Conservation (phyloP, 495 filamentous ascomycete genomes). For the Pseudoneurospora amorphoporcata region DNA sequence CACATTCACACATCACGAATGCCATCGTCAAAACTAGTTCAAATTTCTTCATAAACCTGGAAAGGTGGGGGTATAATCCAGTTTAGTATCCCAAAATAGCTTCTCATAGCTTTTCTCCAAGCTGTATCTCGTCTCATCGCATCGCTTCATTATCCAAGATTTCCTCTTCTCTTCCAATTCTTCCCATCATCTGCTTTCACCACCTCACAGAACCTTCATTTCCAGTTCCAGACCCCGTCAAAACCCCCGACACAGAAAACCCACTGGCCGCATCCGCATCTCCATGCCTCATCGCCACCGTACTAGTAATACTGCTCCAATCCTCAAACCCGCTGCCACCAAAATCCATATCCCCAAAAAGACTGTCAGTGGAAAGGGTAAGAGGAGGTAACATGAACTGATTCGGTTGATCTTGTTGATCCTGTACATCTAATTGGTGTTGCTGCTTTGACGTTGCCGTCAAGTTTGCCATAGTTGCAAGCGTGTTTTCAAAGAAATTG, state of each 20-base stretch:
- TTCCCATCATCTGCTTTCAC: background rate
- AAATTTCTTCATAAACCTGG: background rate
- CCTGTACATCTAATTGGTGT: background rate
- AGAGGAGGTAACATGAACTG: background rate
- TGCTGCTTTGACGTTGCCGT: background rate
- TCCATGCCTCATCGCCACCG: slow-evolving; percentile 14
- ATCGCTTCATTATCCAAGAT: background rate
- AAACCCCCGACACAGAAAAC: slow-evolving; percentile 7
- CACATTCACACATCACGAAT: too few species aligned
- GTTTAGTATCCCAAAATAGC: background rate
- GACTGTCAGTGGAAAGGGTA: background rate
- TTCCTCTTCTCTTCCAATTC: background rate
- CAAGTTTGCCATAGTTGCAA: background rate
- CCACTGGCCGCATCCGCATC: slow-evolving; percentile 1
- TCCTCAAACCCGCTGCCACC: slow-evolving; percentile 12
- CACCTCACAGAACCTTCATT: too few species aligned
- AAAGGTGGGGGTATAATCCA: background rate
- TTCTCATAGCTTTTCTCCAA: background rate
- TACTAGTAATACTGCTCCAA: slow-evolving; percentile 21
- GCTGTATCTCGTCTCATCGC: background rate
- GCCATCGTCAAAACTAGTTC: background rate
- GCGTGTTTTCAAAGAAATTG: background rate
- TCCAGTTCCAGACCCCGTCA: background rate
- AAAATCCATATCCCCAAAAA: background rate
- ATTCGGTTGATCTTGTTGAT: slow-evolving; percentile 2